Evolutionary conservation across 116 monocot genomes (phyloP).

Genomic region (Zostera marina): DNA sequence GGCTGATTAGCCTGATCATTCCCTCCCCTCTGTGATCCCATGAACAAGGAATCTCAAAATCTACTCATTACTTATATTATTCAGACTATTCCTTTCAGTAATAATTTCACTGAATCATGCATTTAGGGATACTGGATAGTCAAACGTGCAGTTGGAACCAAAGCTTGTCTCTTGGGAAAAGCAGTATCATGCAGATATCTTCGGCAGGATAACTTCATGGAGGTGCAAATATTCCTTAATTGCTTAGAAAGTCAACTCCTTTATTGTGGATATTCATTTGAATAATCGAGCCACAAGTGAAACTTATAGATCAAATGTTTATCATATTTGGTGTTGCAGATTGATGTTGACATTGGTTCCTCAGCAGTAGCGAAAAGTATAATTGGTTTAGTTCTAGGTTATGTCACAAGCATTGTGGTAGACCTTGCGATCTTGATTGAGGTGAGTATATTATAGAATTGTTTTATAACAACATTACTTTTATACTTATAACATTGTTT

Average conservation of each 20-base stretch:
- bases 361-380: conserved; percentile 86
- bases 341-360: conserved; percentile 94
- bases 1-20: too few species aligned
- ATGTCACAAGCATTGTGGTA: conserved; percentile 79
- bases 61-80: background rate
- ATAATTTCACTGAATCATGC: conserved; percentile 4
- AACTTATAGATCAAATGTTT: background rate
- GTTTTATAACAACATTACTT: background rate
- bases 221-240: conserved; percentile 24
- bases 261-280: background rate
- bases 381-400: conserved; percentile 75
- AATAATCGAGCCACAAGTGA: too few species aligned
- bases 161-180: conserved; percentile 90
- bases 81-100: background rate
- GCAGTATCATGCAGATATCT: conserved; percentile 88
- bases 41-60: background rate
- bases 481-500: background rate
- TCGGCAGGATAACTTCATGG: conserved; percentile 79
- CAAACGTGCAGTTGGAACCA: conserved; percentile 88
- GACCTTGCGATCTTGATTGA: conserved; percentile 95
- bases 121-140: conserved; percentile 98
- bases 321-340: conserved; percentile 31
- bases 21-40: too few species aligned
- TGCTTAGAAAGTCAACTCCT: background rate
- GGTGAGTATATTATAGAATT: conserved; percentile 20